Base-by-base conservation (phyloP, 495 filamentous ascomycete genomes). In the Annulohypoxylon bovei region DNA sequence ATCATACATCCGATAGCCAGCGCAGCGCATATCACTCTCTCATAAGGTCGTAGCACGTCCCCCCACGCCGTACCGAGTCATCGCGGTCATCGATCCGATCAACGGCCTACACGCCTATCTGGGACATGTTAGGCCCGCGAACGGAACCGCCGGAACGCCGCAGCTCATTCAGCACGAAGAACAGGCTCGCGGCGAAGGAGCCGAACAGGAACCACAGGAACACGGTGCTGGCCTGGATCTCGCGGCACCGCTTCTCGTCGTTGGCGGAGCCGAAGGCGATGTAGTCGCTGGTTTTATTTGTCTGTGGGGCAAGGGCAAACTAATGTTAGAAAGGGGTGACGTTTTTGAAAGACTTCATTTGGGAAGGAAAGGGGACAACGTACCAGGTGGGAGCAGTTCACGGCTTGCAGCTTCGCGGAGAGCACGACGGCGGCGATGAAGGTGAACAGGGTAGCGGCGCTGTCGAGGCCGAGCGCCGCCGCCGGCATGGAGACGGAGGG, bases 131-230 rank as follows among this genome's bases (percentile, higher is more conserved):
- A 54, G 83, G 81, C 2, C 76, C 75, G 16, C 80, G 75, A 32
- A 81, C 69, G 69, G 85, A 72, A 71, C 66, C 44, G 79, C 80
- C 76, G 75, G 77, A 32, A 76, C 80, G 73, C n/a, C 82, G 77
- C 65, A 81, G 74, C 25, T 77, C 77, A 44, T 71, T 72, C 47
- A 78, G 60, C 39, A 76, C 63, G 52, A 85, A 68, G 54, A 72
- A 67, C 11, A 83, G 68, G 12, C 66, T 76, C 6, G 71, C 75
- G 0, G 73, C 68, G 37, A 82, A 82, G 2, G 73, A 69, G 25
- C 70, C 77, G 50, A 83, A 84, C 11, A 85, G 74, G 74, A 84
- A 83, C 82, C 82, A 85, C 75, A 84, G 77, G 61, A 85, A 85
- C 3, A 76, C 82, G 25, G 78, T 79, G 52, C 77, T 71, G n/a